Evolutionary conservation across 306 rosid species (phyloP), one percentile per base, ranked within the genome.

Genomic region (Vigna nakashimae): DNA sequence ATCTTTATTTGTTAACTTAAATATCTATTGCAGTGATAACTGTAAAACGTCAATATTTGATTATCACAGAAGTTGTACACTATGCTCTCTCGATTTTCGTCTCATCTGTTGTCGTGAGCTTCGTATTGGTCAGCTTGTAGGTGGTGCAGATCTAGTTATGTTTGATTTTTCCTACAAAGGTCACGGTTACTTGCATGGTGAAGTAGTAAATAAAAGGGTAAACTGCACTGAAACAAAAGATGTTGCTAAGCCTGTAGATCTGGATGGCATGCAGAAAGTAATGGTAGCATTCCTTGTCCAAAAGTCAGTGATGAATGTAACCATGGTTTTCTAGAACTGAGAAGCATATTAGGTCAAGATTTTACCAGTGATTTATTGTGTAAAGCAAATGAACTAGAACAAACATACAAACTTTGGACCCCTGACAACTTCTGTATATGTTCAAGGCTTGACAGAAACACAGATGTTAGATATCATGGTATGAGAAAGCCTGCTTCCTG

Each of bases 11-110:
- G 71, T 68, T 86, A 62, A 68, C 63, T 80, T 9, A 8, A 15
- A n/a, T 2, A 64, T 65, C 38, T 74, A 79, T 83, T 73, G 83
- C 88, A 92, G 98, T 64, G 82, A 91, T 86, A 84, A 88, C 62
- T 95, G 98, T 87, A 90, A 55, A 67, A 92, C 97, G 1, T 94
- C 98, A 6, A 92, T 94, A 80, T 87, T 87, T 81, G 92, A 92
- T 88, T 87, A 77, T 78, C 93, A 90, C 67, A 79, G 98, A 86
- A 95, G 87, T 78, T 95, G 98, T 65, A 72, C 79, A 48, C 38
- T 15, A 36, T 95, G 98, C 76, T 68, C 87, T 4, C 89, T 89
- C 65, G 98, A 95, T 83, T 86, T 95, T 24, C 92, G 98, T 76
- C 89, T 95, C 12, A 64, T 43, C 53, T 95, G 98, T 87, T 95